phyloP scores from a whole-genome alignment of 2,329 filamentous ascomycete species.

The Alternaria novae-zelandiae region DNA sequence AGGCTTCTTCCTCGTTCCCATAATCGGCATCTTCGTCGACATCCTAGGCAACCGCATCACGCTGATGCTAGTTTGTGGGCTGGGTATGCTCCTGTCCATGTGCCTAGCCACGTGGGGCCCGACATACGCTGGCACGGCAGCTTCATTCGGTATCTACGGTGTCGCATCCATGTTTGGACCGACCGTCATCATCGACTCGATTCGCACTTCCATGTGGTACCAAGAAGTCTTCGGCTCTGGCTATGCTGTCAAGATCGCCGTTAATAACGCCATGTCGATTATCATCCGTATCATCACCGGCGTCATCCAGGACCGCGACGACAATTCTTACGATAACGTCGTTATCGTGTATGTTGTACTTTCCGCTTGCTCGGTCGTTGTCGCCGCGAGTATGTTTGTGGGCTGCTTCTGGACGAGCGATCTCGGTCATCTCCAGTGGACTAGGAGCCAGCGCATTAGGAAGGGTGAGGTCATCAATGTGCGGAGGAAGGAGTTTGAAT shows the following conservation, averaged over 20 bases:
- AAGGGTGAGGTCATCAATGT: conserved; percentile 55
- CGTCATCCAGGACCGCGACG: conserved; percentile 64
- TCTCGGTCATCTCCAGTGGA: conserved; percentile 64
- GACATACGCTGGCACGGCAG: conserved; percentile 60
- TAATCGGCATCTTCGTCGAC: conserved; percentile 64
- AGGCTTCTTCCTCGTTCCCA: conserved; percentile 64
- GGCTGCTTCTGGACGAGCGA: conserved; percentile 51
- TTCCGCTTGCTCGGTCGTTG: conserved; percentile 57
- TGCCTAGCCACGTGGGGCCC: conserved; percentile 61
- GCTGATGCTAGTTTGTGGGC: conserved; percentile 54
- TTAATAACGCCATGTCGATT: conserved; percentile 69
- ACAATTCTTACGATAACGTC: conserved; percentile 63
- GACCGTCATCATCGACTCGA: conserved; percentile 65
- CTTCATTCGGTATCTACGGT: conserved; percentile 66
- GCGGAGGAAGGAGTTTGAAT: conserved; percentile 51
- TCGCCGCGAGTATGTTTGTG: conserved; percentile 52
- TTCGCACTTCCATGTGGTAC: conserved; percentile 66
- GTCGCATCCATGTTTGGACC: conserved; percentile 63
- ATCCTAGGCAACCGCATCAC: conserved; percentile 61
- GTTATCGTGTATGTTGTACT: conserved; percentile 64
- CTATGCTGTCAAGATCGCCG: conserved; percentile 66
- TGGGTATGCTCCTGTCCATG: conserved; percentile 62
- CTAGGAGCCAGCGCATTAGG: conserved; percentile 58
- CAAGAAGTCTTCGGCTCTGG: conserved; percentile 66
- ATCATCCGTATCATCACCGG: conserved; percentile 65